phyloP scores from a whole-genome alignment of 129 eudicot species.

The Flaveria robusta region DNA sequence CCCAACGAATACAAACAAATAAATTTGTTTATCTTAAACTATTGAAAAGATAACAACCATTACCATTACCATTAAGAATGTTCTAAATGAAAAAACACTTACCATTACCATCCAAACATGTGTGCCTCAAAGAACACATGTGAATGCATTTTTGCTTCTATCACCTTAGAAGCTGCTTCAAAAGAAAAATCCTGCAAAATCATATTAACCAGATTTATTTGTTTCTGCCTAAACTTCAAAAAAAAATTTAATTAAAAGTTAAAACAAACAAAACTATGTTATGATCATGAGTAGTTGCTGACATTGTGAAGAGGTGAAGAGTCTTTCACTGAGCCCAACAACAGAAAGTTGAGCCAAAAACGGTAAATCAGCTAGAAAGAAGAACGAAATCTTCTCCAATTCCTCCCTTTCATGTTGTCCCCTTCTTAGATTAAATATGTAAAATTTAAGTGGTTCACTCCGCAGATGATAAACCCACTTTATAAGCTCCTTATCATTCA shows the following conservation, averaged over 20 bases:
- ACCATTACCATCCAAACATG: constrained; percentile 99
- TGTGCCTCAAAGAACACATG: constrained; percentile 88
- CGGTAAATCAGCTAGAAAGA: constrained; percentile 79
- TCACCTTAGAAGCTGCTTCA: constrained; percentile 94
- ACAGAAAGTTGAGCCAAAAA: constrained; percentile 82
- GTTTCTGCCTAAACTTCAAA: background rate
- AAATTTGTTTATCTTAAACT: background rate
- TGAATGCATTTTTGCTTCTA: constrained; percentile 92
- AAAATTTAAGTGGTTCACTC: constrained; percentile 62
- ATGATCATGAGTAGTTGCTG: constrained; percentile 16
- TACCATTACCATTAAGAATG: too few species aligned
- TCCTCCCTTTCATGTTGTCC: constrained; percentile 97
- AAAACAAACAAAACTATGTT: background rate
- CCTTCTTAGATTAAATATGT: constrained; percentile 86
- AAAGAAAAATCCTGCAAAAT: constrained; percentile 83
- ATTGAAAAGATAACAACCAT: constrained; percentile 1
- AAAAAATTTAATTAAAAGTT: background rate
- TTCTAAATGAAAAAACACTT: too few species aligned
- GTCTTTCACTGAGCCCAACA: constrained; percentile 93
- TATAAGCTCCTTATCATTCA: constrained; percentile 25
- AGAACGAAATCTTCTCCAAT: constrained; percentile 85
- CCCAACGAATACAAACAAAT: too few species aligned
- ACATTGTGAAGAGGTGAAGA: constrained; percentile 97
- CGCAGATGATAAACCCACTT: constrained; percentile 77
- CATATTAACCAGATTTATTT: background rate